Base-by-base conservation (phyloP, 352 stramenopile species). In the Phytopythium ostracodes region DNA sequence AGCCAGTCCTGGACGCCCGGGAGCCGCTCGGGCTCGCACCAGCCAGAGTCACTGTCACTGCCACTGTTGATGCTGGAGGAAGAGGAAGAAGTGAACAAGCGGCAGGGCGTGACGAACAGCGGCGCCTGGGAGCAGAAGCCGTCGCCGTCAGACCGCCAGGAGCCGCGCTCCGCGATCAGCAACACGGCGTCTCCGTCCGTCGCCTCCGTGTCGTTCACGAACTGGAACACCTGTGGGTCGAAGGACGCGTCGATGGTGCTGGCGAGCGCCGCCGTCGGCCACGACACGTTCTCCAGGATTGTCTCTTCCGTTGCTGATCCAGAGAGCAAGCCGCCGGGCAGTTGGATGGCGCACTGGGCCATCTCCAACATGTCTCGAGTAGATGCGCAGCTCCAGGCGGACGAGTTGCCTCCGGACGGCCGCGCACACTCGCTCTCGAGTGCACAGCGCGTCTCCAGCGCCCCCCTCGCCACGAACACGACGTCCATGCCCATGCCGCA, bases 401-500 rank as follows among this genome's bases (percentile, higher is more conserved):
- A 58, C 1, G 22, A 7, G 20, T 71, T 65, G 29, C 67, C n/a
- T 15, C 29, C 50, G 8, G 2, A 4, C 2, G 50, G 50, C 31
- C 29, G 50, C 22, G 2, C 18, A 18, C 50, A 56, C 29, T 56
- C 31, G 29, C 50, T 56, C 50, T 56, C 50, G 8, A 40, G 0
- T 6, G n/a, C 18, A 31, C 50, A 56, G 18, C 31, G n/a, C 43
- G 20, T 18, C 17, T 56, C 64, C 31, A 81, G 66, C 7, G 63
- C n/a, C 6, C 36, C 11, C 0, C 59, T 12, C 1, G 40, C 33
- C n/a, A 63, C 64, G 50, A 84, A 75, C 36, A 75, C 63, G 59
- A 73, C 72, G 53, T 65, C 70, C 72, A 84, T 84, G n/a, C 67
- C 76, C 33, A 63, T 65, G 1, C 64, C 72, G 36, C 74, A 81